Evolutionary conservation across 768 basidiomycete genomes (phyloP), one percentile per base, ranked within the genome.

Genomic region (Termitomyces heimii): DNA sequence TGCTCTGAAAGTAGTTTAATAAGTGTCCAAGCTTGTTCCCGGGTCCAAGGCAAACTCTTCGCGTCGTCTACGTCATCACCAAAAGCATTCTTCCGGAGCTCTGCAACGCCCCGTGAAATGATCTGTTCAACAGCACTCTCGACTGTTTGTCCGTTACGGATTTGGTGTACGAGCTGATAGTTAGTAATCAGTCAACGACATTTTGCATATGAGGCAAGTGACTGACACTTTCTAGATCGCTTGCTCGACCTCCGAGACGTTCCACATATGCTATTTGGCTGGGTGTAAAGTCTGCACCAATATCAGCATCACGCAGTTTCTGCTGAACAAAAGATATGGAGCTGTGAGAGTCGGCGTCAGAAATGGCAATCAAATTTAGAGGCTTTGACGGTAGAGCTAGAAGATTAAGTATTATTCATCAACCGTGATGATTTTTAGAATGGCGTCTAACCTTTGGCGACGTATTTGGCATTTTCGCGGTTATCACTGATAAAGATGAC

Each of bases 61-160:
- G 89, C 88, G 65, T 97, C 95, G 54, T 96, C 93, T 1, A 77
- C 71, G 66, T 97, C 95, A 61, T 97, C 94, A 0, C 94, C 96
- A 67, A 98, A 99, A 0, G 91, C 91, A 47, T 82, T 88, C 78
- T 98, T 98, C 47, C 90, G 77, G 50, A 98, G 73, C 68, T 97
- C 94, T 34, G 84, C 79, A 10, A 94, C 83, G 34, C 86, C 87
- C 16, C 91, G 81, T 22, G 73, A 71, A 58, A 97, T 83, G 63
- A 98, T 92, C 65, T 98, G 95, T 65, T 95, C 91, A 5, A 97
- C 89, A 1, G 93, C 92, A 39, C 89, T 89, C 53, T 84, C 77
- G 3, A 95, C 80, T 16, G 67, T 73, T 71, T 83, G 82, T 2
- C 92, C 90, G 49, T 78, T 85, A 22, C 85, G 79, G 37, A 94